A percentile compares a stretch with the other conserved stretches of the same genome.
Evolutionary conservation across 371 early-diverging fungal genomes (phyloP).

Genomic region (Mucor indicus): DNA sequence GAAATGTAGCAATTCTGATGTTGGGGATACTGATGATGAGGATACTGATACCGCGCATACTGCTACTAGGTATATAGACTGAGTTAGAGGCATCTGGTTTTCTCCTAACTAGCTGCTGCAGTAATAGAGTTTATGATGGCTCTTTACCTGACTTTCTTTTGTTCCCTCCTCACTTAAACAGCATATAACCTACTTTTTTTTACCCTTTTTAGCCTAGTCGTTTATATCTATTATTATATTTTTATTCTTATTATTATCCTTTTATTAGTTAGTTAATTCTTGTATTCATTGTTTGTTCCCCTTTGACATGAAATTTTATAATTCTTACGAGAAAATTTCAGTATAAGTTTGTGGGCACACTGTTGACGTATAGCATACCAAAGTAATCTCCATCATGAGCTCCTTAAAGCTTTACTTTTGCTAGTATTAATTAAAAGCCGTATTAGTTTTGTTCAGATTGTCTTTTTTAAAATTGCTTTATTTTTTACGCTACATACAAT

Average conservation of each 20-base stretch:
- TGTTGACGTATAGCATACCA: background rate
- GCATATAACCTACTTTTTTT: background rate
- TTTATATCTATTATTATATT: background rate
- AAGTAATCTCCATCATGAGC: no score
- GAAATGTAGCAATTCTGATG: conserved; percentile 3
- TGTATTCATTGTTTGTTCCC: conserved; percentile 1
- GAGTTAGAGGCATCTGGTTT: conserved; percentile 2
- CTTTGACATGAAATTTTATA: background rate
- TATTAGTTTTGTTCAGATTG: no score
- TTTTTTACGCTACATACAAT: background rate
- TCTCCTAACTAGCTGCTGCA: background rate
- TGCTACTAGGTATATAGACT: background rate
- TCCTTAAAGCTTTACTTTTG: no score
- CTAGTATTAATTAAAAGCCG: no score
- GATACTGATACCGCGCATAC: background rate
- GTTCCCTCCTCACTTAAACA: conserved; percentile 3
- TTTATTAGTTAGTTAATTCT: background rate
- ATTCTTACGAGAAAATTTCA: background rate
- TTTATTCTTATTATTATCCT: conserved; percentile 1
- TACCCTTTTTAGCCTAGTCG: background rate
- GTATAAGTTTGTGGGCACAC: background rate
- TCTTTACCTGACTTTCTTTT: conserved; percentile 6
- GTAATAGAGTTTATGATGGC: conserved; percentile 1
- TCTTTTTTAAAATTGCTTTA: no score
- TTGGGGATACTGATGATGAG: no score